Evolutionary conservation across 2,329 filamentous ascomycete genomes (phyloP).

Genomic region (Ophiostoma pallidulum): DNA sequence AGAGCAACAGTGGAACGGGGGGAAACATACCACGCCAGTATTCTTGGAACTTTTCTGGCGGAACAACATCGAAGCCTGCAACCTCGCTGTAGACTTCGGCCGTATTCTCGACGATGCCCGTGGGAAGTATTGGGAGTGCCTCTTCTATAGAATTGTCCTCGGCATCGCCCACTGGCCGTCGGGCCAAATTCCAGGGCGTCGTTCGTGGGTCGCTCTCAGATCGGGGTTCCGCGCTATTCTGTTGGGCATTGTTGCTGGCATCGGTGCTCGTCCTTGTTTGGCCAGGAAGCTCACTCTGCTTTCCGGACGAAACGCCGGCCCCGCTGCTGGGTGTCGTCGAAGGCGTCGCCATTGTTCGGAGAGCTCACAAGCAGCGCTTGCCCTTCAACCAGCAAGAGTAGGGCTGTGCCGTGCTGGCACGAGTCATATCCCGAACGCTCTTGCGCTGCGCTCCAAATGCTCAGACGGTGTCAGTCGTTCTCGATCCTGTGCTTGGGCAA

Average conservation of each 20-base stretch:
- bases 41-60: constrained; percentile 43
- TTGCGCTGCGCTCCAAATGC: neutral
- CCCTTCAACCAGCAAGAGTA: neutral
- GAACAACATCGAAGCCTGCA: constrained; percentile 40
- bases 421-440: neutral
- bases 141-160: constrained; percentile 1
- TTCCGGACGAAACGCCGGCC: too few species aligned
- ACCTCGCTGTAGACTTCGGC: constrained; percentile 44
- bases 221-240: too few species aligned
- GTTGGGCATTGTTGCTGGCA: too few species aligned
- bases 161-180: neutral
- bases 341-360: neutral
- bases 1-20: neutral
- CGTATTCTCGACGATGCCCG: constrained; percentile 48
- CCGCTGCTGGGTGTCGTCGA: neutral
- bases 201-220: too few species aligned
- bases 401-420: neutral
- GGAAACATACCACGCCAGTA: constrained; percentile 48
- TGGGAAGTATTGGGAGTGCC: constrained; percentile 40
- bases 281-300: too few species aligned
- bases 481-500: neutral
- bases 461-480: neutral
- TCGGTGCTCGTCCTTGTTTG: neutral
- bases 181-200: neutral
- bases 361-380: neutral